phyloP scores from a whole-genome alignment of 257 asterid genomes.

The Plectranthus barbatus region DNA sequence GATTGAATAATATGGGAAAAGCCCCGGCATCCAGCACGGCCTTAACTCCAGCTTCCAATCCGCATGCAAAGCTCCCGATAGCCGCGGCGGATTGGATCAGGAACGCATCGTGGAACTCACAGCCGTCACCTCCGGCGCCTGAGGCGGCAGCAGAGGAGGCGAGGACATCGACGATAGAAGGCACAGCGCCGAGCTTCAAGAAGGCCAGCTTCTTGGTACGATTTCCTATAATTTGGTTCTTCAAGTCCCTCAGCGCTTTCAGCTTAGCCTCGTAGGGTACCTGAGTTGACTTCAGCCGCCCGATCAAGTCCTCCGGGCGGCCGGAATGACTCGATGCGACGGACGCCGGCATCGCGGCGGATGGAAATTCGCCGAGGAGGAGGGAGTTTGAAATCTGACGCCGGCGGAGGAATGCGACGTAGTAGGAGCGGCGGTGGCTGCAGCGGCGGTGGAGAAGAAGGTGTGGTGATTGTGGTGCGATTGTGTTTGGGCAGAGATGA shows the following conservation, averaged over 20 bases:
- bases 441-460: not conserved
- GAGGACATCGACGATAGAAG: slow-evolving; percentile 52
- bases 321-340: slow-evolving; percentile 38
- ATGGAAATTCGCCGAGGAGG: not conserved
- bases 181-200: slow-evolving; percentile 83
- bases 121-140: slow-evolving; percentile 11
- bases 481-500: slow-evolving; percentile 8
- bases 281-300: slow-evolving; percentile 36
- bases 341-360: slow-evolving; percentile 48
- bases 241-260: slow-evolving; percentile 67
- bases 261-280: slow-evolving; percentile 45
- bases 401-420: slow-evolving; percentile 18
- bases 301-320: slow-evolving; percentile 71
- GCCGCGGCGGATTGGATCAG: slow-evolving; percentile 73
- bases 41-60: slow-evolving; percentile 68
- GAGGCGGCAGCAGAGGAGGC: slow-evolving; percentile 32
- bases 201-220: slow-evolving; percentile 74
- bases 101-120: slow-evolving; percentile 38
- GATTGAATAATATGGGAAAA: slow-evolving; percentile 44
- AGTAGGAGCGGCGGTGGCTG: slow-evolving; percentile 15
- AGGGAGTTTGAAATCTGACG: slow-evolving; percentile 6
- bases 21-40: slow-evolving; percentile 93
- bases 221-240: slow-evolving; percentile 89
- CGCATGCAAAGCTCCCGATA: slow-evolving; percentile 91
- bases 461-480: slow-evolving; percentile 4